These are phyloP conservation scores for Claviceps citrina DNA, from an alignment of 2,329 filamentous ascomycete genomes.

Conservation along the genomic window DNA sequence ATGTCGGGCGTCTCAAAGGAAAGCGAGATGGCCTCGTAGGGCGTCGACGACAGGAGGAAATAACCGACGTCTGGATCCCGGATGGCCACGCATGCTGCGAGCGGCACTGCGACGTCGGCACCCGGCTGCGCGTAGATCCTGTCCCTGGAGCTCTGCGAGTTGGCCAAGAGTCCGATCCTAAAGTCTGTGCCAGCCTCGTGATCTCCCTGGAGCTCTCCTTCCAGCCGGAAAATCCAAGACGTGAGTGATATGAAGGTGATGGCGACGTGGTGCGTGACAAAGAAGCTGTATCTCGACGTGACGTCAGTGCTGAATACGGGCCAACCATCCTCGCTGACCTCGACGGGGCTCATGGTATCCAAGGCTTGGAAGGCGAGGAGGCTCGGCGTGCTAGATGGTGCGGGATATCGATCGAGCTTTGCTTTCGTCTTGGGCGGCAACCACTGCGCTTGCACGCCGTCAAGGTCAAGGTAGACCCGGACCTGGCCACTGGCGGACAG, in stretches of 20 bases:
- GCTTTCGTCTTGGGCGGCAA: conserved; percentile 41
- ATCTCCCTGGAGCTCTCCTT: conserved; percentile 42
- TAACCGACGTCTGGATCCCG: conserved; percentile 49
- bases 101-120: conserved; percentile 29
- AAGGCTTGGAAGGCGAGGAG: conserved; percentile 48
- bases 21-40: conserved; percentile 41
- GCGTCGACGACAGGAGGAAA: conserved; percentile 44
- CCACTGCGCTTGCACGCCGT: conserved; percentile 52
- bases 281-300: conserved; percentile 47
- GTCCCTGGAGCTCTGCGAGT: conserved; percentile 42
- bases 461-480: conserved; percentile 44
- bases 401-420: conserved; percentile 25
- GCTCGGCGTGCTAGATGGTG: conserved; percentile 27
- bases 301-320: conserved; percentile 47
- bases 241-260: conserved; percentile 45
- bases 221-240: conserved; percentile 48
- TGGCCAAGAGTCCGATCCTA: conserved; percentile 43
- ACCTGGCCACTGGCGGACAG: conserved; percentile 46
- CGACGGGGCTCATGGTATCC: conserved; percentile 39
- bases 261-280: conserved; percentile 43
- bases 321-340: conserved; percentile 43
- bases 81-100: conserved; percentile 39
- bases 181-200: conserved; percentile 45
- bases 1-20: conserved; percentile 43
- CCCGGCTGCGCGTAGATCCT: conserved; percentile 39